phyloP scores from a whole-genome alignment of 1,284 basidiomycete genomes.

The Tilletia horrida region DNA sequence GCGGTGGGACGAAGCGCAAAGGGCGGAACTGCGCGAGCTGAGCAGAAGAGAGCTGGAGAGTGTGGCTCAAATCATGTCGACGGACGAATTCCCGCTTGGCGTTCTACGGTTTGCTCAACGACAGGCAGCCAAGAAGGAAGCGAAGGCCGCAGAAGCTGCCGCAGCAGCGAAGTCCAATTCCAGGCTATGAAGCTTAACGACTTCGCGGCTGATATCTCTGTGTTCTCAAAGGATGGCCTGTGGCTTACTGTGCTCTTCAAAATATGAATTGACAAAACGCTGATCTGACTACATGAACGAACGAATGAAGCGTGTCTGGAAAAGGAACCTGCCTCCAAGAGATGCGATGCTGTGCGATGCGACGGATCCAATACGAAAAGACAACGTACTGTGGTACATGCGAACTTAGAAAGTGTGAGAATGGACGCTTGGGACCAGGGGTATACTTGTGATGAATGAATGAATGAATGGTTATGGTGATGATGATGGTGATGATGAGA shows the following conservation, averaged over 20 bases:
- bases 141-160: neutral
- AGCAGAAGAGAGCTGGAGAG: conserved; percentile 27
- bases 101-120: conserved; percentile 25
- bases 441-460: too few relatives aligned
- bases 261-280: neutral
- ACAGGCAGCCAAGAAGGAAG: conserved; percentile 28
- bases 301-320: neutral
- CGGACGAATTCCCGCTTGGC: conserved; percentile 25
- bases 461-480: too few relatives aligned
- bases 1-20: conserved; percentile 14
- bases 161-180: too few relatives aligned
- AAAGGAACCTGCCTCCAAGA: conserved; percentile 3
- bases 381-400: too few relatives aligned
- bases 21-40: conserved; percentile 24
- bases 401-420: too few relatives aligned
- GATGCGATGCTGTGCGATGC: neutral
- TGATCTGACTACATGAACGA: neutral
- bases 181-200: too few relatives aligned
- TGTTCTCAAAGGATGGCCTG: too few relatives aligned
- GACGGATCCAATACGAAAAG: too few relatives aligned
- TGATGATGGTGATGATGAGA: too few relatives aligned
- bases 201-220: too few relatives aligned
- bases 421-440: too few relatives aligned
- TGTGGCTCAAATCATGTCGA: conserved; percentile 22
- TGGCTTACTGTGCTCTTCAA: neutral